Evolutionary conservation across 2,329 filamentous ascomycete species (phyloP), one percentile per base, ranked within the genome.

Genomic region (Daldinia sp.): DNA sequence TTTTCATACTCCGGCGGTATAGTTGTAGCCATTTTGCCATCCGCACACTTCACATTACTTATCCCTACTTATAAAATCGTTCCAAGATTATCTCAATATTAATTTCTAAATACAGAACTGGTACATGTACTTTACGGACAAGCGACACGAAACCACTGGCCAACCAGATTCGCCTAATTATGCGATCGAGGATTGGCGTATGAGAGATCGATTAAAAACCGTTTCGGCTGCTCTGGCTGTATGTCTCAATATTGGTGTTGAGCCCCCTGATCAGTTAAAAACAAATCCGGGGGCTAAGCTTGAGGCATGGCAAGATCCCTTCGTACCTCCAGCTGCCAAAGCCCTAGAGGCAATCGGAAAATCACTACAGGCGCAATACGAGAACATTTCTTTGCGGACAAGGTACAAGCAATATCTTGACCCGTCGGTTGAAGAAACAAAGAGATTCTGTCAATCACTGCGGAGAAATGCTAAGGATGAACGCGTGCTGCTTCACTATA

Each of bases 71-170:
- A 23, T 30, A 10, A 17, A 19, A 27, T 41, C 21, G 17, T 25
- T 37, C 13, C 17, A 10, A 30, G 35, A 37, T 68, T 73, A 53
- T 25, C 34, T 13, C 17, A 10, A 30, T 32, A 37, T 68, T 73
- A 53, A 69, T 63, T 63, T 60, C 15, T 58, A n/a, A 27, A 29
- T 63, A 57, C 77, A 97, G 91, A 96, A 93, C 70, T 99, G 96
- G 87, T 98, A 97, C 82, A 98, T 98, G 94, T 99, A 99, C 79
- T 99, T 92, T 78, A 97, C 94, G 67, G 95, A 99, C 78, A 98
- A 98, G 78, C 90, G 94, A 54, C 95, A 99, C 78, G 95, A 98
- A 76, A 95, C 93, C 19, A 94, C 93, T 32, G 95, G 93, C 19
- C 93, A 94, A 69, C 92, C 93, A 13, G 92, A 93, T 74, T 85